Evolutionary conservation across 805 yeast genomes (phyloP), one percentile per base, ranked within the genome.

Genomic region (Tetrapisispora phaffii): DNA sequence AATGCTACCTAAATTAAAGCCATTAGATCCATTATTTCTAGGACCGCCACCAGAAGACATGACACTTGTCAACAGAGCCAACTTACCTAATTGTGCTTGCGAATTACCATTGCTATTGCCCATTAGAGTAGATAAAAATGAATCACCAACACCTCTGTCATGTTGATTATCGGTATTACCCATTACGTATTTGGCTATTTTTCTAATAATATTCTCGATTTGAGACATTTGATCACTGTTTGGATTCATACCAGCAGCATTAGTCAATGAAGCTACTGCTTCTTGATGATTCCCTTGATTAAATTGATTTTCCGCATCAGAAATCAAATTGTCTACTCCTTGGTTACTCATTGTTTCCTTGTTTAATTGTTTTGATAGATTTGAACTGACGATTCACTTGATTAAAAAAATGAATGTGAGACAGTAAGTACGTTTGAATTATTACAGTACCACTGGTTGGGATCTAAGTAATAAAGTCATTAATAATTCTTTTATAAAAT

Each of bases 81-180:
- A 42, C 41, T 60, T 60, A 7, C 65, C 63, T 24, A 60, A 41
- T 41, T 60, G 65, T 1, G 61, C 44, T 34, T 54, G 56, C 5
- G 57, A 45, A 21, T 56, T 51, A 1, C 62, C 61, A 37, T 54
- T 53, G 24, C 50, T 52, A 24, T 39, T 50, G 6, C 55, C 34
- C 42, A 48, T 44, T 44, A 59, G 39, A 2, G 59, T 49, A 37
- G 44, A 52, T 50, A 59, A 45, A 29, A 57, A 45, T 19, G 50
- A 43, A 19, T 52, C 52, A 15, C 59, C 57, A 19, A 55, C 49
- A 8, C 57, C 57, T 33, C 52, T 49, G 7, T 48, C 52, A 4
- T 38, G 41, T 17, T 36, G 43, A 33, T 38, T 8, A 32, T 37
- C 16, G 7, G 40, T 34, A 39, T 44, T 31, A 21, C 48, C 52